These are phyloP conservation scores for Pichia nakasei DNA, from an alignment of 805 yeast species.

Conservation along the genomic window DNA sequence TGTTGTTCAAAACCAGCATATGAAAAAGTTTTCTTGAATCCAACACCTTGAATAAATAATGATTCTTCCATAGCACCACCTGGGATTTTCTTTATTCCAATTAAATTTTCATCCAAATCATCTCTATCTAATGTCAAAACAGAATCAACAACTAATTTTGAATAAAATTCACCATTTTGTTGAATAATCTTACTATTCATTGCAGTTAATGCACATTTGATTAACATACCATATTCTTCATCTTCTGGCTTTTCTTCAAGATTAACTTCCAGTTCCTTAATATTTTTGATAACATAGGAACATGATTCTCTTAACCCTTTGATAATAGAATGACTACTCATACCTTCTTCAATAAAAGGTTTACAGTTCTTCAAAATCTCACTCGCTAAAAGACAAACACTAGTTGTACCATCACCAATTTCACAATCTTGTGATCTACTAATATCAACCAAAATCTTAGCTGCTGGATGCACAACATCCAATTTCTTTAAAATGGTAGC, in stretches of 20 bases:
- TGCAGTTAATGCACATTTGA: slow-evolving; percentile 92
- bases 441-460: slow-evolving; percentile 88
- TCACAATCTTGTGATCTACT: slow-evolving; percentile 96
- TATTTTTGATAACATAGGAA: slow-evolving; percentile 60
- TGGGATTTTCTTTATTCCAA: slow-evolving; percentile 89
- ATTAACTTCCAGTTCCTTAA: slow-evolving; percentile 68
- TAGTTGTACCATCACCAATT: slow-evolving; percentile 97
- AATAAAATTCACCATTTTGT: slow-evolving; percentile 80
- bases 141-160: slow-evolving; percentile 95
- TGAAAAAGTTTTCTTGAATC: slow-evolving; percentile 93
- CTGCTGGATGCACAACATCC: slow-evolving; percentile 98
- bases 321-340: slow-evolving; percentile 79
- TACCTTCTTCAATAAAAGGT: slow-evolving; percentile 89
- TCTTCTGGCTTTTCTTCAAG: slow-evolving; percentile 38
- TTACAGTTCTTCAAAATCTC: slow-evolving; percentile 89
- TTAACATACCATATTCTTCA: slow-evolving; percentile 67
- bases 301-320: slow-evolving; percentile 85
- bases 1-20: slow-evolving; percentile 99
- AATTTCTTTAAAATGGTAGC: slow-evolving; percentile 88
- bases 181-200: slow-evolving; percentile 93
- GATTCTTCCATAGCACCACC: slow-evolving; percentile 98
- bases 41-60: slow-evolving; percentile 83
- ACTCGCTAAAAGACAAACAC: slow-evolving; percentile 90
- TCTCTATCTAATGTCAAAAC: slow-evolving; percentile 78
- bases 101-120: slow-evolving; percentile 79